Evolutionary conservation across 139 green algal species (phyloP).

Genomic region (Medakamo hakoo): DNA sequence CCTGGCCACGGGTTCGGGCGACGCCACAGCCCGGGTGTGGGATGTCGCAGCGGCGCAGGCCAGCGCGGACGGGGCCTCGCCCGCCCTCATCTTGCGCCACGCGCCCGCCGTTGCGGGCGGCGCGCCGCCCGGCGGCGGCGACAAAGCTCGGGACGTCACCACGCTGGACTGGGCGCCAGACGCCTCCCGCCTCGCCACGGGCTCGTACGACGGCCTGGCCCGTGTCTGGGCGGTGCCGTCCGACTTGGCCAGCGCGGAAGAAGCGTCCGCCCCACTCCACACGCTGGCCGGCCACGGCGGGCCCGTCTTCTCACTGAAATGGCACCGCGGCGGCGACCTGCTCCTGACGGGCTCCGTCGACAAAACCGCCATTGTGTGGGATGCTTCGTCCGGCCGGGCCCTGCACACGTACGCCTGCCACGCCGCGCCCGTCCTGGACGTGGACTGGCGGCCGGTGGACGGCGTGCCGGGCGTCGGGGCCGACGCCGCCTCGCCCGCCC

Average conservation of each 20-base stretch:
- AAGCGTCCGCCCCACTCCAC: too few species aligned
- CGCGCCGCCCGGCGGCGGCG: conserved; percentile 2
- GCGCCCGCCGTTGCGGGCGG: conserved; percentile 2
- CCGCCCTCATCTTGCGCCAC: not conserved
- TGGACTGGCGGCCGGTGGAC: conserved; percentile 87
- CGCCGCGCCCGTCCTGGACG: conserved; percentile 65
- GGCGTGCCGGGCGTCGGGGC: too few species aligned
- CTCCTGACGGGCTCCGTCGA: conserved; percentile 78
- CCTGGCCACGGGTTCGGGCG: conserved; percentile 63
- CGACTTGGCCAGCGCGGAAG: too few species aligned
- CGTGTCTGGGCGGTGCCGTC: conserved; percentile 58
- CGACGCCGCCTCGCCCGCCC: conserved; percentile 31
- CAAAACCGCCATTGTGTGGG: conserved; percentile 68
- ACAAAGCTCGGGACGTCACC: conserved; percentile 58
- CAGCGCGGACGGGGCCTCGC: not conserved
- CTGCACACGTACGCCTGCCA: conserved; percentile 42
- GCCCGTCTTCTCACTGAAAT: conserved; percentile 84
- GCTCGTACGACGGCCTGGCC: conserved; percentile 68
- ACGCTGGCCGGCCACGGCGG: conserved; percentile 62
- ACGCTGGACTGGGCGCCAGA: conserved; percentile 82
- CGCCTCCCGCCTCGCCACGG: conserved; percentile 66
- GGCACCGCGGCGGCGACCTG: conserved; percentile 71
- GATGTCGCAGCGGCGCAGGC: conserved; percentile 19
- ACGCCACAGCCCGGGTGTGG: conserved; percentile 74
- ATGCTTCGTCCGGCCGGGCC: conserved; percentile 42